Percentiles rank a stretch among this genome's conserved stretches.
Conservation (phyloP, 176 grass and related monocot genomes). For the Oryza brachyantha region DNA sequence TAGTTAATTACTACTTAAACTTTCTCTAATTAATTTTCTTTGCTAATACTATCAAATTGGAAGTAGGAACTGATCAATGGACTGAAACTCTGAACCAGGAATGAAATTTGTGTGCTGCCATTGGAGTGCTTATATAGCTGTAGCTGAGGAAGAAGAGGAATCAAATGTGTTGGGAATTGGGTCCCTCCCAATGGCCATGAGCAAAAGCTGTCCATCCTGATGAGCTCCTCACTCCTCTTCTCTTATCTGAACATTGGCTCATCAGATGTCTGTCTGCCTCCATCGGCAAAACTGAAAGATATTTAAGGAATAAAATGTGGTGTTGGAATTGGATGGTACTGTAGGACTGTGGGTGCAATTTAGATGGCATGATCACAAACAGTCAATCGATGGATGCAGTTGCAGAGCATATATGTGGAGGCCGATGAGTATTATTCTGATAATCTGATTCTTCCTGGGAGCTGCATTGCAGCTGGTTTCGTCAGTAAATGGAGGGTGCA, state of each 20-base stretch:
- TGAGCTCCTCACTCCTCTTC: not conserved
- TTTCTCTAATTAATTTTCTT: not conserved
- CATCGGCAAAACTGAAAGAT: not conserved
- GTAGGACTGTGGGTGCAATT: not conserved
- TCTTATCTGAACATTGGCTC: not conserved
- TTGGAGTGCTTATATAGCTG: not conserved
- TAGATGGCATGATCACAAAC: not conserved
- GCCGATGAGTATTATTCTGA: not conserved
- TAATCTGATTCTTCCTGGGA: not conserved
- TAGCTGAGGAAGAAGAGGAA: not conserved
- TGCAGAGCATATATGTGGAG: not conserved
- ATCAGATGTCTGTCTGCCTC: no score
- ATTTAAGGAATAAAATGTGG: not conserved
- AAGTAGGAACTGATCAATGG: not conserved
- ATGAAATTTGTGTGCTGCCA: not conserved
- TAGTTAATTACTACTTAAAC: no score
- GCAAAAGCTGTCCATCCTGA: not conserved
- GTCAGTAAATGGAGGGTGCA: not conserved
- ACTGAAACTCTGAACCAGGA: not conserved
- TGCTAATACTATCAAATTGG: no score
- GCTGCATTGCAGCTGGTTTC: not conserved
- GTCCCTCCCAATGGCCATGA: not conserved
- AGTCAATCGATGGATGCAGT: not conserved
- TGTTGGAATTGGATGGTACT: not conserved
- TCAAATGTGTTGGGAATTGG: slow-evolving; percentile 3